Percentiles rank a stretch among this genome's conserved stretches.
phyloP scores from a whole-genome alignment of 495 filamentous ascomycete genomes.

The Talaromyces adpressus region DNA sequence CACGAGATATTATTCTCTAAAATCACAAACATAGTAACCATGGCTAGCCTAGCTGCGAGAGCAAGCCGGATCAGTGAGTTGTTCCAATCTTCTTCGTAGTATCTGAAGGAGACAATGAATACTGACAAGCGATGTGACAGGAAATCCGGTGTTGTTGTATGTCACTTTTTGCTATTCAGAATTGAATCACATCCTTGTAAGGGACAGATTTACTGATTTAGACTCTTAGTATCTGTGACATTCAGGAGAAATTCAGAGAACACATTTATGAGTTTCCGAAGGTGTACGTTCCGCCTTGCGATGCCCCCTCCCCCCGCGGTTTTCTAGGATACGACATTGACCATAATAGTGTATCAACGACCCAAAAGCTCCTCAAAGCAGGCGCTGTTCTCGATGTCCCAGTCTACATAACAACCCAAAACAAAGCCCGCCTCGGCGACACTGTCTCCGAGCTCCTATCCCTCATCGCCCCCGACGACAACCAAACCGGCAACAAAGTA shows the following conservation, averaged over 20 bases:
- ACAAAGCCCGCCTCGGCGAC: constrained; percentile 62
- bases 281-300: constrained; percentile 42
- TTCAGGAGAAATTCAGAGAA: constrained; percentile 86
- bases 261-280: constrained; percentile 78
- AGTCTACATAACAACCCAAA: constrained; percentile 80
- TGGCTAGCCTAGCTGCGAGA: constrained; percentile 10
- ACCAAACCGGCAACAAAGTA: constrained; percentile 22
- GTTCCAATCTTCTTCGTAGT: too few relatives aligned
- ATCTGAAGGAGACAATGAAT: too few relatives aligned
- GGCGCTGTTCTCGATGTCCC: constrained; percentile 64
- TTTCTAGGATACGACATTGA: not conserved
- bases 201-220: not conserved
- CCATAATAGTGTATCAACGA: constrained; percentile 22
- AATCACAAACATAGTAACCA: not conserved
- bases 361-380: constrained; percentile 35
- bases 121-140: constrained; percentile 22
- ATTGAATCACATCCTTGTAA: constrained; percentile 5
- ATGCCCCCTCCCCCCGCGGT: not conserved
- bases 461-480: constrained; percentile 18
- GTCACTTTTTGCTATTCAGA: constrained; percentile 12
- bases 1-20: not conserved
- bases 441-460: constrained; percentile 62
- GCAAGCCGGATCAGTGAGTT: constrained; percentile 32
- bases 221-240: constrained; percentile 72
- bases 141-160: constrained; percentile 65